Conservation (phyloP, 257 asterid species). For the Apocynum venetum region DNA sequence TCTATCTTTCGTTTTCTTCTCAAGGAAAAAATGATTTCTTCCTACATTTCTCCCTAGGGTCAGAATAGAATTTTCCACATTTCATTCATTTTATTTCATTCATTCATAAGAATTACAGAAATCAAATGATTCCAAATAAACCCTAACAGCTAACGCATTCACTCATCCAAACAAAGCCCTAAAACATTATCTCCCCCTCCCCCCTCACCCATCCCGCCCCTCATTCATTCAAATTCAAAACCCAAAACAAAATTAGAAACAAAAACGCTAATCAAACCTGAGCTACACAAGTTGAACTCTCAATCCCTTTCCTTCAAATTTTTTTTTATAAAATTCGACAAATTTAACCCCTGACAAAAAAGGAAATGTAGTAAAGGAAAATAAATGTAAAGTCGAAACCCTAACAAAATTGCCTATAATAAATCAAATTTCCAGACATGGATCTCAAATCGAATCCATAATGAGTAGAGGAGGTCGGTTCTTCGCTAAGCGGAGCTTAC, state of each 20-base stretch:
- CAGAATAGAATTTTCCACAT: background rate
- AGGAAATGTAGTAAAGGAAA: background rate
- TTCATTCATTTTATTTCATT: background rate
- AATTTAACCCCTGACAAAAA: background rate
- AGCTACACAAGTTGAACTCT: background rate
- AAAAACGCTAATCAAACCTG: background rate
- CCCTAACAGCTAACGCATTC: slow-evolving; percentile 21
- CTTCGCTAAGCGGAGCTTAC: background rate
- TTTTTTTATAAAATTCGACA: background rate
- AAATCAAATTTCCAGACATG: background rate
- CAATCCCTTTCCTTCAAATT: background rate
- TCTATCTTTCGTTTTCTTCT: background rate
- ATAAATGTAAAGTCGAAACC: slow-evolving; percentile 7
- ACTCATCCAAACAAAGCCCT: slow-evolving; percentile 22
- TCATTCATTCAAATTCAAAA: slow-evolving; percentile 4
- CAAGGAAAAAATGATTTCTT: background rate
- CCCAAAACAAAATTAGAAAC: background rate
- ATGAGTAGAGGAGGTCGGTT: background rate
- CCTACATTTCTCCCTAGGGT: background rate
- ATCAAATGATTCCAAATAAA: slow-evolving; percentile 16
- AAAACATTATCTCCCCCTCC: background rate
- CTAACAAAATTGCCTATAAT: background rate
- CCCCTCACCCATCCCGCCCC: background rate
- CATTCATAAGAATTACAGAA: background rate
- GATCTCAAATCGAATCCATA: slow-evolving; percentile 13